phyloP scores from a whole-genome alignment of 441 rosid species.

The Iberis amara region DNA sequence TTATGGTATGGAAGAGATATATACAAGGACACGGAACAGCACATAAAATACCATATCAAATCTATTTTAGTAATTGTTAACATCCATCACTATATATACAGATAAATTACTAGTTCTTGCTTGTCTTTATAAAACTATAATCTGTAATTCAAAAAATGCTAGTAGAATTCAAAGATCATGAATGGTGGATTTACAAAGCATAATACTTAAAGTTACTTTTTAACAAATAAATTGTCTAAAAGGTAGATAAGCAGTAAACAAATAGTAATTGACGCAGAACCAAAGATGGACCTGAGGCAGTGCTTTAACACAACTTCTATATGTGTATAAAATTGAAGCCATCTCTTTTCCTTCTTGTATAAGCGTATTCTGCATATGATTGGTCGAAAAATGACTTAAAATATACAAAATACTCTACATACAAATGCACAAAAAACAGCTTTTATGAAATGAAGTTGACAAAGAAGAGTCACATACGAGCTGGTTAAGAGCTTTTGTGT shows the following conservation, averaged over 20 bases:
- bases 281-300: slow-evolving; percentile 80
- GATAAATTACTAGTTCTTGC: background rate
- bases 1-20: slow-evolving; percentile 9
- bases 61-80: slow-evolving; percentile 1
- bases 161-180: background rate
- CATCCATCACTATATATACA: background rate
- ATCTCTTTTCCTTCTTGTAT: slow-evolving; percentile 95
- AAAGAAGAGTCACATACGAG: slow-evolving; percentile 44
- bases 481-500: slow-evolving; percentile 97
- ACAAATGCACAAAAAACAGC: background rate
- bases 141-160: background rate
- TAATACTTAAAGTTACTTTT: background rate
- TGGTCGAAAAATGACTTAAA: background rate
- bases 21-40: slow-evolving; percentile 9
- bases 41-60: background rate
- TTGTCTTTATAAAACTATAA: background rate
- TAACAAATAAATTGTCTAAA: background rate
- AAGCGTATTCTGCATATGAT: slow-evolving; percentile 62
- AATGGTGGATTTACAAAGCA: slow-evolving; percentile 1
- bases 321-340: slow-evolving; percentile 93
- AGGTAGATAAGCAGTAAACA: background rate
- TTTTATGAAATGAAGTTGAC: too few species aligned
- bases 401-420: slow-evolving; percentile 38
- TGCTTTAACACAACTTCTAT: slow-evolving; percentile 98
- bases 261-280: slow-evolving; percentile 4